A percentile compares a stretch with the other conserved stretches of the same genome.
Evolutionary conservation across 495 filamentous ascomycete species (phyloP).

Genomic region (Lineolata rhizophorae): DNA sequence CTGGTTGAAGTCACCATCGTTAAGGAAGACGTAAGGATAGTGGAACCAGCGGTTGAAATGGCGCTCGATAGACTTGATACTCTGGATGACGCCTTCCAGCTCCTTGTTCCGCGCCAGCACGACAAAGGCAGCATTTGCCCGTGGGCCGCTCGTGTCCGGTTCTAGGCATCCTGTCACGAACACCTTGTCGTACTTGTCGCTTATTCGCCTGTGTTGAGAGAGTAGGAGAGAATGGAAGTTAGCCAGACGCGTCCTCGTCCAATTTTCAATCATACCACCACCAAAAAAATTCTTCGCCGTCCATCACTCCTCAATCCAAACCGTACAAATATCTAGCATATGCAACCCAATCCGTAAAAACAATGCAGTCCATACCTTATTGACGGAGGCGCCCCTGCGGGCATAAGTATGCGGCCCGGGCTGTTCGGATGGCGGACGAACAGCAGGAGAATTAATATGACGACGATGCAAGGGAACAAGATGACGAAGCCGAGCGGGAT

Average conservation of each 20-base stretch:
- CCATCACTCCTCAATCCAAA: neutral
- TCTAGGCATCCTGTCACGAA: conserved; percentile 80
- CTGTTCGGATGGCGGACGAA: conserved; percentile 78
- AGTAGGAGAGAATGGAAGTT: conserved; percentile 1
- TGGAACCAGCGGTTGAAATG: conserved; percentile 99
- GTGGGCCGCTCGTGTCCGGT: conserved; percentile 29
- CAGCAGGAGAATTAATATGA: conserved; percentile 74
- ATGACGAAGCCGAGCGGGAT: conserved; percentile 85
- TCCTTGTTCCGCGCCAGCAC: conserved; percentile 95
- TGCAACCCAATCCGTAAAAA: no score
- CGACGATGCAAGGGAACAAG: conserved; percentile 77
- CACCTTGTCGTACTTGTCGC: conserved; percentile 88
- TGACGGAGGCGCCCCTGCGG: conserved; percentile 69
- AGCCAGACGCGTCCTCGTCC: neutral
- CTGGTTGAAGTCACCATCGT: conserved; percentile 89
- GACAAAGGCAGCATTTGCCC: conserved; percentile 88
- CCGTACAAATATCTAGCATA: no score
- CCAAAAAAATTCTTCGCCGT: neutral
- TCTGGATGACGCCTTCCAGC: conserved; percentile 84
- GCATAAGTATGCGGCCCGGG: conserved; percentile 64
- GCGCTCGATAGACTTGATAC: conserved; percentile 90
- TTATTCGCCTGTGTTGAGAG: conserved; percentile 54
- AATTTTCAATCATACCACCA: neutral
- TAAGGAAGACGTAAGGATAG: conserved; percentile 97
- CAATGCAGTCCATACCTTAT: conserved; percentile 60